Evolutionary conservation across 108 stramenopile species (phyloP).

Genomic region (Skeletonema grethae): DNA sequence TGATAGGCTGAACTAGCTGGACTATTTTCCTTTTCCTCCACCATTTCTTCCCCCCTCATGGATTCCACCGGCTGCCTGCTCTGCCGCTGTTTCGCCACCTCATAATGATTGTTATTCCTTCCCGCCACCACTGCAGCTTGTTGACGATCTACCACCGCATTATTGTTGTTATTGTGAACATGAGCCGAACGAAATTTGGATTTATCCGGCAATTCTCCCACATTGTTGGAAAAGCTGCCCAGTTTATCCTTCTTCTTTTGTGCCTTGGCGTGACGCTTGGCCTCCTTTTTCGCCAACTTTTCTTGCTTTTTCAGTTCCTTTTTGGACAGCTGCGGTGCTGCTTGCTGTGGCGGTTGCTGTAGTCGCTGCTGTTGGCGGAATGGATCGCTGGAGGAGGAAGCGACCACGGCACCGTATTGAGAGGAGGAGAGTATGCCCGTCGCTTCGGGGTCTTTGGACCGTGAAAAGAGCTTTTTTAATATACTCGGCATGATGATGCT

Average conservation of each 20-base stretch:
- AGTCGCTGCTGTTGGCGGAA: conserved; percentile 1
- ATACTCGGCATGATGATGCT: conserved; percentile 21
- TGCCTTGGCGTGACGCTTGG: conserved; percentile 25
- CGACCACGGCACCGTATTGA: not conserved
- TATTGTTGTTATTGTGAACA: no score
- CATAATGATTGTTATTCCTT: not conserved
- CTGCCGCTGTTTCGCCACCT: not conserved
- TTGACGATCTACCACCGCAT: not conserved
- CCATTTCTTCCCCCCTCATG: not conserved
- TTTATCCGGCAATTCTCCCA: not conserved
- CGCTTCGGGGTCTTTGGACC: conserved; percentile 11
- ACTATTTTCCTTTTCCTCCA: not conserved
- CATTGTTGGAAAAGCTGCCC: conserved; percentile 31
- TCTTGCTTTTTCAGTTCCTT: not conserved
- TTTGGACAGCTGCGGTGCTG: not conserved
- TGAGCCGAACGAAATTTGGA: not conserved
- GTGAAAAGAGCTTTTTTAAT: conserved; percentile 44
- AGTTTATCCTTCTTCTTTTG: conserved; percentile 44
- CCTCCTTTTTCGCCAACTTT: conserved; percentile 15
- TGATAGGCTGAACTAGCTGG: not conserved
- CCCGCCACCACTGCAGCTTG: not conserved
- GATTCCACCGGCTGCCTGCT: conserved; percentile 1
- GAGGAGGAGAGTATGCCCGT: conserved; percentile 22
- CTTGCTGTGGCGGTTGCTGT: conserved; percentile 1
- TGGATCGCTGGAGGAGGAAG: not conserved